Conservation (phyloP, 164 flowering plant species). For the Magnolia officinalis region DNA sequence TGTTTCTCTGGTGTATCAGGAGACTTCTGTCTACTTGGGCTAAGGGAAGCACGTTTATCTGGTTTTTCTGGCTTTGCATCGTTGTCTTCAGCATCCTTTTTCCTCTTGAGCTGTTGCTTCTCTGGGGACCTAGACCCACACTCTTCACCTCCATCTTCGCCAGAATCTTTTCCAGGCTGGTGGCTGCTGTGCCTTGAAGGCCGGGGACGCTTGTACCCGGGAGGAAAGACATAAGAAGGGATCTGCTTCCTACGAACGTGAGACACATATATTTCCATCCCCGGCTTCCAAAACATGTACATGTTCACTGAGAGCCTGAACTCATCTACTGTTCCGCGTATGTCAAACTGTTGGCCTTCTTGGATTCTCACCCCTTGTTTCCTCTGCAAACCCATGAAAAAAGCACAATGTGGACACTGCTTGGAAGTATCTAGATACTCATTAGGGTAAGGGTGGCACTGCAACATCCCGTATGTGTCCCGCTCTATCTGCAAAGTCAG, state of each 20-base stretch:
- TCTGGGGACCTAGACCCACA: slow-evolving; percentile 29
- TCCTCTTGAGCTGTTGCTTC: slow-evolving; percentile 22
- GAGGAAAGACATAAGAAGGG: slow-evolving; percentile 80
- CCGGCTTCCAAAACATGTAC: slow-evolving; percentile 85
- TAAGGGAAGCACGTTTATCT: slow-evolving; percentile 10
- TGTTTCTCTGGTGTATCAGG: slow-evolving; percentile 7
- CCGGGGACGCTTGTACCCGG: slow-evolving; percentile 63
- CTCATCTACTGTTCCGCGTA: slow-evolving; percentile 85
- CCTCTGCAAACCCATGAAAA: slow-evolving; percentile 95
- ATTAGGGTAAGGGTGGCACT: slow-evolving; percentile 92
- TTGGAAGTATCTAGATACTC: slow-evolving; percentile 66
- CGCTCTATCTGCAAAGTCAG: slow-evolving; percentile 74
- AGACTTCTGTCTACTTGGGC: neutral
- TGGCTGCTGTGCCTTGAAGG: slow-evolving; percentile 38
- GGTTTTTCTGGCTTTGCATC: slow-evolving; percentile 5
- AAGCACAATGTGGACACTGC: slow-evolving; percentile 71
- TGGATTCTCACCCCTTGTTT: slow-evolving; percentile 70
- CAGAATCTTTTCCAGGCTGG: slow-evolving; percentile 30
- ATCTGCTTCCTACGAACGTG: slow-evolving; percentile 87
- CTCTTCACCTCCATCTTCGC: slow-evolving; percentile 28
- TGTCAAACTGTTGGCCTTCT: slow-evolving; percentile 97
- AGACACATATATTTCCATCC: slow-evolving; percentile 88
- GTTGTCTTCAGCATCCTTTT: slow-evolving; percentile 5
- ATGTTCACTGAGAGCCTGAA: slow-evolving; percentile 67
- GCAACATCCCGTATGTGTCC: slow-evolving; percentile 82